These are phyloP conservation scores for Pseudogymnoascus sp. DNA, from an alignment of 2,329 filamentous ascomycete genomes.

Conservation along the genomic window DNA sequence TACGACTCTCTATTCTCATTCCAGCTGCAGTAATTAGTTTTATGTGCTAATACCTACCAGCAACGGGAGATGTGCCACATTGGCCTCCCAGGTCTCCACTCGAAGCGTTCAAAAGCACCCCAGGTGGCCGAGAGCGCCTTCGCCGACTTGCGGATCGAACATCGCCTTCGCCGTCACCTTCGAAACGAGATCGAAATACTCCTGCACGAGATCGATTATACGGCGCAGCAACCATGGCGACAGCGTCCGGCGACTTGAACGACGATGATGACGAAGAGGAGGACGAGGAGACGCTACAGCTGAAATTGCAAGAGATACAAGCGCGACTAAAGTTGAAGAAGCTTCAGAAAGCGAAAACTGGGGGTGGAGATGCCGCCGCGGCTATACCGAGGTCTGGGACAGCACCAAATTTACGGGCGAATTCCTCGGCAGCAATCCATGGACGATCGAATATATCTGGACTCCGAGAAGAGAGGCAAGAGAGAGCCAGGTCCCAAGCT, in stretches of 20 bases:
- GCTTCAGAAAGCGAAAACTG: slow-evolving; percentile 58
- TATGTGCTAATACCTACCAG: background rate
- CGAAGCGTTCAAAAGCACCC: slow-evolving; percentile 58
- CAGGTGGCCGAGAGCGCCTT: slow-evolving; percentile 69
- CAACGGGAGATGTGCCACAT: slow-evolving; percentile 39
- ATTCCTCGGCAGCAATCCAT: slow-evolving; percentile 21
- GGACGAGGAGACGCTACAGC: slow-evolving; percentile 80
- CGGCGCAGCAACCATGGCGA: background rate
- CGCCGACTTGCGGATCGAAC: slow-evolving; percentile 57
- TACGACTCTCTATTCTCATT: slow-evolving; percentile 10
- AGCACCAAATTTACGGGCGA: slow-evolving; percentile 17
- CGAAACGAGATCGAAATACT: slow-evolving; percentile 33
- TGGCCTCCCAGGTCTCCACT: slow-evolving; percentile 62
- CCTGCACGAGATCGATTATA: background rate
- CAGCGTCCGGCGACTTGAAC: slow-evolving; percentile 27
- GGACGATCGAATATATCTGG: slow-evolving; percentile 22
- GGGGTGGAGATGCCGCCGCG: slow-evolving; percentile 19
- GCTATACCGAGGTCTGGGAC: slow-evolving; percentile 12
- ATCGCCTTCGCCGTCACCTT: slow-evolving; percentile 62
- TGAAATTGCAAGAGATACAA: slow-evolving; percentile 83
- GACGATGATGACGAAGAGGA: slow-evolving; percentile 56
- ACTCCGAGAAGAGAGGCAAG: slow-evolving; percentile 18
- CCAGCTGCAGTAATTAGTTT: background rate
- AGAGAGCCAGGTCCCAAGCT: slow-evolving; percentile 28
- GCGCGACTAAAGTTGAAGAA: slow-evolving; percentile 81